phyloP scores from a whole-genome alignment of 305 asterid genomes.

The Solanum hybrid region DNA sequence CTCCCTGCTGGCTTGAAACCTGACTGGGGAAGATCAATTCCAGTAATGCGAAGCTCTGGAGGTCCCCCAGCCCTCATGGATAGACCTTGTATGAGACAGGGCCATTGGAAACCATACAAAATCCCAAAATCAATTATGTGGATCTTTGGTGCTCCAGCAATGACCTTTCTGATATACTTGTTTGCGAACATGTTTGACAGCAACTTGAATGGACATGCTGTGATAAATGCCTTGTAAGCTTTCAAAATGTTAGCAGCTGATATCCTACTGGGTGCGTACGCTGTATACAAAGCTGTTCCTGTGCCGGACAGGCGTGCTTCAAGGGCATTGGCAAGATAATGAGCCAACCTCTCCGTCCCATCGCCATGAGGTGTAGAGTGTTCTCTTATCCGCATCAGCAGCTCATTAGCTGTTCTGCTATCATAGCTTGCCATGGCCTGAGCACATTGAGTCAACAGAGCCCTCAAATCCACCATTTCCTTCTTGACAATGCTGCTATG shows the following conservation, averaged over 20 bases:
- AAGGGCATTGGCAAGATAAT: conserved; percentile 7
- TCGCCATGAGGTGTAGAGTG: conserved; percentile 2
- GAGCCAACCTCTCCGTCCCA: conserved; percentile 1
- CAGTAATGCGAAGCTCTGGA: conserved; percentile 15
- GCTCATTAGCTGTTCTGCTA: conserved; percentile 3
- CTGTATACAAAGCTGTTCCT: conserved; percentile 6
- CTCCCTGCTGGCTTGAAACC: conserved; percentile 23
- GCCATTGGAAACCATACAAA: conserved; percentile 24
- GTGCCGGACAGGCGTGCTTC: conserved; percentile 16
- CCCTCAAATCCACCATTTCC: conserved; percentile 10
- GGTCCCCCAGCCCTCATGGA: conserved; percentile 19
- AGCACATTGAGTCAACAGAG: conserved; percentile 6
- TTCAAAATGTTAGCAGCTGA: conserved; percentile 14
- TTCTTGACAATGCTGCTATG: neutral
- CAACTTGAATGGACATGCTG: conserved; percentile 18
- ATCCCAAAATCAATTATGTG: conserved; percentile 19
- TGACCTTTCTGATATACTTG: neutral
- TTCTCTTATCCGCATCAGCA: conserved; percentile 1
- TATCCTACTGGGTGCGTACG: neutral
- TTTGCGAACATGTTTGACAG: conserved; percentile 16
- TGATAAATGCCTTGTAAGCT: conserved; percentile 11
- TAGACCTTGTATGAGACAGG: conserved; percentile 20
- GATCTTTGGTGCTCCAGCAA: conserved; percentile 3
- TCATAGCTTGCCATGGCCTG: conserved; percentile 5
- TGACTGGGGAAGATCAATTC: conserved; percentile 23